A percentile compares a stretch with the other conserved stretches of the same genome.
These are phyloP conservation scores for Artemisia argyi DNA, from an alignment of 129 eudicot species.

Conservation along the genomic window DNA sequence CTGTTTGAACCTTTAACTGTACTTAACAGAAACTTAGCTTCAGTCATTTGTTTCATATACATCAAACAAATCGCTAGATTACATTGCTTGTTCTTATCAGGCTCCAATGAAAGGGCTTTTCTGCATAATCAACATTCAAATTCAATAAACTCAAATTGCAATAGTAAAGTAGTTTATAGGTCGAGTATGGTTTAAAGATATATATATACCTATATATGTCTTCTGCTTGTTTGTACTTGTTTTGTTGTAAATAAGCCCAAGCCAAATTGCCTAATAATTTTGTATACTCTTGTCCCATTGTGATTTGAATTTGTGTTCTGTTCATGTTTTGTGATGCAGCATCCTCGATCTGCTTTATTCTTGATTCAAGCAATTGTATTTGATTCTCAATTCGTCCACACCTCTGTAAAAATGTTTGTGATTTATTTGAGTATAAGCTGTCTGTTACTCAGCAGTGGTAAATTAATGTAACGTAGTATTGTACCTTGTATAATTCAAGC, in stretches of 20 bases:
- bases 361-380: conserved; percentile 55
- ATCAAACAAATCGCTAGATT: conserved; percentile 79
- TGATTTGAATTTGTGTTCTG: conserved; percentile 43
- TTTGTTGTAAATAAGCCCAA: conserved; percentile 27
- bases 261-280: conserved; percentile 33
- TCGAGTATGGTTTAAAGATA: neutral
- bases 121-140: conserved; percentile 35
- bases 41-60: conserved; percentile 40
- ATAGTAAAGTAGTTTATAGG: neutral
- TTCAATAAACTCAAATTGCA: neutral
- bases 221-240: conserved; percentile 58
- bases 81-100: conserved; percentile 81
- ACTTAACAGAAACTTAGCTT: conserved; percentile 68
- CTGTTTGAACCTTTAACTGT: conserved; percentile 32
- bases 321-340: neutral
- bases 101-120: conserved; percentile 65
- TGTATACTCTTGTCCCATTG: conserved; percentile 72
- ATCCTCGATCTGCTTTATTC: conserved; percentile 61
- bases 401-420: conserved; percentile 35
- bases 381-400: conserved; percentile 69
- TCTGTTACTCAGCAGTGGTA: neutral
- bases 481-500: conserved; percentile 60
- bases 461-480: neutral
- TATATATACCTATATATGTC: conserved; percentile 56
- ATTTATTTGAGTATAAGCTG: neutral